Percentiles rank a stretch among this genome's conserved stretches.
These are phyloP conservation scores for Yamadazyma pseudoaaseri DNA, from an alignment of 1,139 yeast species.

Conservation along the genomic window DNA sequence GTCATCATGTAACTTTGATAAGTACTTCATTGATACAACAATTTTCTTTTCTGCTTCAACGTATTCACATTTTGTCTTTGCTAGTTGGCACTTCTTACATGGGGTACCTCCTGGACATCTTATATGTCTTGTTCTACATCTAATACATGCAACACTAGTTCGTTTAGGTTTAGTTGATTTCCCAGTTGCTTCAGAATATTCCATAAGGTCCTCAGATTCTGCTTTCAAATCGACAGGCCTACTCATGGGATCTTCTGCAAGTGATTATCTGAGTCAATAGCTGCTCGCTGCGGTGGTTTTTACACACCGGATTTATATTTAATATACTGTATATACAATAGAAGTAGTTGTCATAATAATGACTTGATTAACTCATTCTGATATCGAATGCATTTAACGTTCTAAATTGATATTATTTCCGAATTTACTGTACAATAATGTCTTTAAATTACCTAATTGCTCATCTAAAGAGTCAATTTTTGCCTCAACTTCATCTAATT, in stretches of 20 bases:
- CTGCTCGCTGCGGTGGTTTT: too few relatives aligned
- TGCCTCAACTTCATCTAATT: constrained; percentile 46
- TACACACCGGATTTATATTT: too few relatives aligned
- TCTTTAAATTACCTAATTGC: constrained; percentile 60
- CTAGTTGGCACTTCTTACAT: constrained; percentile 62
- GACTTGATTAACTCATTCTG: too few relatives aligned
- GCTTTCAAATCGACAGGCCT: constrained; percentile 15
- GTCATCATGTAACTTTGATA: constrained; percentile 67
- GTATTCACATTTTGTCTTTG: constrained; percentile 67
- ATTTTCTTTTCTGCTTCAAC: constrained; percentile 76
- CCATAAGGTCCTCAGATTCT: constrained; percentile 15
- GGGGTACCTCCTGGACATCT: constrained; percentile 84
- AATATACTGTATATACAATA: too few relatives aligned
- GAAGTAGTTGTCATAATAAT: too few relatives aligned
- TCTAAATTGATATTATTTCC: constrained; percentile 90
- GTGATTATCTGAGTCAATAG: too few relatives aligned
- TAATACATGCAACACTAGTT: constrained; percentile 52
- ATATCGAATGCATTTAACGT: constrained; percentile 22
- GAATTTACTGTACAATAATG: constrained; percentile 79
- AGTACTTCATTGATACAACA: constrained; percentile 72
- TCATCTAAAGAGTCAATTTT: constrained; percentile 52
- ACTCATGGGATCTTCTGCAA: too few relatives aligned
- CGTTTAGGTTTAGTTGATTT: constrained; percentile 23
- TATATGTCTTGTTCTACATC: constrained; percentile 75
- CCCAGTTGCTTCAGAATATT: background rate